These are phyloP conservation scores for Pogostemon cablin DNA, from an alignment of 257 asterid species.

Conservation along the genomic window DNA sequence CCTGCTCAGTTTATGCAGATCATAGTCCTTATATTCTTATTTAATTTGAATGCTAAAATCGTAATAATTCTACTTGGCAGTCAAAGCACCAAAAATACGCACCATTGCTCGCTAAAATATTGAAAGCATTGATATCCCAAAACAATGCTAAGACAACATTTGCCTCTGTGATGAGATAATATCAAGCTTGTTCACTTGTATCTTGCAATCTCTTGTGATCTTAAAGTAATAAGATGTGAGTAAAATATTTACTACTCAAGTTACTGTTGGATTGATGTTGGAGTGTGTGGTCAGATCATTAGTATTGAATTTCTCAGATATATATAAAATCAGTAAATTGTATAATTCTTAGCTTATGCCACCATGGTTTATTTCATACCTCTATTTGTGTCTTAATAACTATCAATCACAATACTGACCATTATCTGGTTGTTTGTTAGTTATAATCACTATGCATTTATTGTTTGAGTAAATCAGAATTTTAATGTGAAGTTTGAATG, in stretches of 20 bases:
- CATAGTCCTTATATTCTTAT: not conserved
- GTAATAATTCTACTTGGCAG: slow-evolving; percentile 53
- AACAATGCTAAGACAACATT: slow-evolving; percentile 60
- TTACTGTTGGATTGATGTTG: not conserved
- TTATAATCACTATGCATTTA: slow-evolving; percentile 45
- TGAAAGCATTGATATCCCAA: slow-evolving; percentile 75
- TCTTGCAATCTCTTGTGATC: slow-evolving; percentile 18
- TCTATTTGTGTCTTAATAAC: not conserved
- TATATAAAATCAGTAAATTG: not conserved
- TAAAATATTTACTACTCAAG: slow-evolving; percentile 16
- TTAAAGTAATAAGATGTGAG: not conserved
- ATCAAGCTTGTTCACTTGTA: not conserved
- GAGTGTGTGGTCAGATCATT: not conserved
- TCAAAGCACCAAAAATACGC: slow-evolving; percentile 86
- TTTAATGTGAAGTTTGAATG: slow-evolving; percentile 81
- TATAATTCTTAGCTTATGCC: slow-evolving; percentile 9
- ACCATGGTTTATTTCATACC: slow-evolving; percentile 1
- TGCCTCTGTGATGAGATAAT: slow-evolving; percentile 75
- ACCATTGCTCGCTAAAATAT: slow-evolving; percentile 84
- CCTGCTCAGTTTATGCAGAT: slow-evolving; percentile 14
- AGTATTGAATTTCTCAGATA: slow-evolving; percentile 3
- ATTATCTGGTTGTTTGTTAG: slow-evolving; percentile 4
- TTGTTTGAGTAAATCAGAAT: slow-evolving; percentile 74
- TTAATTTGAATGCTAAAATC: slow-evolving; percentile 22
- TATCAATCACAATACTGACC: not conserved